Conservation (phyloP, 1,139 yeast species). For the Nakaseomyces bracarensis region DNA sequence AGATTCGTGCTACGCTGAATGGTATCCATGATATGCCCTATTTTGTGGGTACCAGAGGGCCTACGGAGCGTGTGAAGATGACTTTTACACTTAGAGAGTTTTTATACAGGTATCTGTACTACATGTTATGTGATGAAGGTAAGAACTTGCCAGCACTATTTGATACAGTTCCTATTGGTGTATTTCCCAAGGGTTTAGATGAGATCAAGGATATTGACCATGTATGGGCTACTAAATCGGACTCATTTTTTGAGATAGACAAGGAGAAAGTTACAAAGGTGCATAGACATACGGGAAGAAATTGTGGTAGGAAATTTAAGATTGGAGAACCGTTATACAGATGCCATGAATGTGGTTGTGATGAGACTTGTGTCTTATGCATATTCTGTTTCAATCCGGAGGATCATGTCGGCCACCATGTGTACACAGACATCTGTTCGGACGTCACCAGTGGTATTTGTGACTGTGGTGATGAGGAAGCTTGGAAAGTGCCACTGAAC, state of each 20-base stretch:
- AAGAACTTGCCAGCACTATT: slow-evolving; percentile 19
- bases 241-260: slow-evolving; percentile 19
- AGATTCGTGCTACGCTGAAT: slow-evolving; percentile 14
- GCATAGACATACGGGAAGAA: slow-evolving; percentile 40
- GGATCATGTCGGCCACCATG: slow-evolving; percentile 60
- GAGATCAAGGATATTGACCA: slow-evolving; percentile 15
- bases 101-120: slow-evolving; percentile 24
- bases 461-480: slow-evolving; percentile 64
- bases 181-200: slow-evolving; percentile 17
- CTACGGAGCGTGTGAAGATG: slow-evolving; percentile 27
- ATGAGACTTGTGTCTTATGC: slow-evolving; percentile 69
- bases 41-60: slow-evolving; percentile 22
- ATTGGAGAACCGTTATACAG: slow-evolving; percentile 58
- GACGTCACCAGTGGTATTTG: slow-evolving; percentile 53
- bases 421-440: slow-evolving; percentile 43
- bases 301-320: slow-evolving; percentile 56
- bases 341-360: slow-evolving; percentile 62
- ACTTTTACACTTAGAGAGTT: slow-evolving; percentile 22
- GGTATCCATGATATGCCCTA: slow-evolving; percentile 19
- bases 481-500: slow-evolving; percentile 43
- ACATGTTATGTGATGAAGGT: slow-evolving; percentile 21
- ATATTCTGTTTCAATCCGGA: slow-evolving; percentile 57
- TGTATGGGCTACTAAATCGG: slow-evolving; percentile 10
- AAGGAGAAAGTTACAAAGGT: slow-evolving; percentile 13
- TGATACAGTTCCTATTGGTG: slow-evolving; percentile 9